phyloP scores from a whole-genome alignment of 345 rosid genomes.

The Melaleuca alternifolia region DNA sequence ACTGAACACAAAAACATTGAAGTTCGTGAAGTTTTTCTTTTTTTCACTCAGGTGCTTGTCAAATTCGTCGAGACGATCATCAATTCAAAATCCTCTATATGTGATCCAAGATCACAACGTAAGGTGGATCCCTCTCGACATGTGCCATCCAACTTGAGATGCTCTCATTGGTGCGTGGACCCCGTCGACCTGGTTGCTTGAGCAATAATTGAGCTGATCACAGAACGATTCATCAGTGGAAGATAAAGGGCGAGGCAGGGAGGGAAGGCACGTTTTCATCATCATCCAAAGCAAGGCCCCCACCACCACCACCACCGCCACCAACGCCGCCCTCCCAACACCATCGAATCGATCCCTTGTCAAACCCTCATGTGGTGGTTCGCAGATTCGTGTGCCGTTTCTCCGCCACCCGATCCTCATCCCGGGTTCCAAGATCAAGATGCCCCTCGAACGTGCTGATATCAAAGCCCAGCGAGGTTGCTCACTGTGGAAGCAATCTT shows the following conservation, averaged over 20 bases:
- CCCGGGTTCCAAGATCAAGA: neutral
- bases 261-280: neutral
- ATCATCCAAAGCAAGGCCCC: neutral
- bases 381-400: neutral
- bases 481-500: neutral
- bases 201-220: neutral
- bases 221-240: neutral
- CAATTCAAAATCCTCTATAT: neutral
- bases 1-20: neutral
- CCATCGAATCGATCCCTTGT: neutral
- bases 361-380: neutral
- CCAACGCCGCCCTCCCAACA: neutral
- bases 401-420: neutral
- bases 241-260: neutral
- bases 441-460: neutral
- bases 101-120: neutral
- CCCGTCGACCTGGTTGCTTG: neutral
- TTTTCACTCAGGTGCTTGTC: neutral
- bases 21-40: neutral
- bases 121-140: neutral
- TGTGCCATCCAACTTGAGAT: neutral
- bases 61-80: neutral
- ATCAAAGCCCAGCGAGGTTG: neutral
- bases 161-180: neutral
- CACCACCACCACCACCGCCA: neutral